Base-by-base conservation (phyloP, 2,329 filamentous ascomycete species). In the Fusarium odoratissimum region DNA sequence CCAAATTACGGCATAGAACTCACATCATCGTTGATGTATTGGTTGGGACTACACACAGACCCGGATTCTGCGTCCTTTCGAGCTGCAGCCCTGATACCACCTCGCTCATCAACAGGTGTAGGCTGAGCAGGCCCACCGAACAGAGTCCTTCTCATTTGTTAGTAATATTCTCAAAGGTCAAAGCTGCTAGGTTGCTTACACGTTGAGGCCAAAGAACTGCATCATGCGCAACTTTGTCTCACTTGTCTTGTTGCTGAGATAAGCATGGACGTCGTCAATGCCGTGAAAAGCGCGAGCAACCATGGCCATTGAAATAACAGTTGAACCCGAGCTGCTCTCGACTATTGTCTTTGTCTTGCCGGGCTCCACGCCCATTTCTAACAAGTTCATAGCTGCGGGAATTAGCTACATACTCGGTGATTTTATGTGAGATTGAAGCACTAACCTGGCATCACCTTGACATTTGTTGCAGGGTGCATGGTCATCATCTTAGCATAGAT, bases 401-500 rank as follows among this genome's bases (percentile, higher is more conserved):
- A 63, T 77, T 28, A 77, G 71, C n/a, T 58, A 33, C 28, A 19
- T 31, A 25, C 28, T 17, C 33, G 17, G 12, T 30, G 30, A 9
- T 40, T 10, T 42, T 12, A 6, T 11, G 11, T 28, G 13, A 14
- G 12, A 23, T 42, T 30, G 28, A 25, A 30, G 33, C 12, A 74
- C 76, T 23, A 77, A 87, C 86, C 86, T 74, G 89, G 89, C 80
- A 91, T 84, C 23, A 87, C 85, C 75, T 91, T 91, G 71, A 91
- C 87, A 57, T 91, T 91, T 64, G 90, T 87, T 17, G 89, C 87
- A 2, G 89, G 89, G 67, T 88, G 87, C 82, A 86, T 86, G 5
- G 87, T 88, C 85, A 91, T 88, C 86, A 91, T 88, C 79, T 91
- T 91, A 38, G 89, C 89, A 68, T 90, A 91, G 67, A 91, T 90